Percentiles rank a stretch among this genome's conserved stretches.
Conservation (phyloP, 1,284 basidiomycete species). For the Microbotryum saponariae region DNA sequence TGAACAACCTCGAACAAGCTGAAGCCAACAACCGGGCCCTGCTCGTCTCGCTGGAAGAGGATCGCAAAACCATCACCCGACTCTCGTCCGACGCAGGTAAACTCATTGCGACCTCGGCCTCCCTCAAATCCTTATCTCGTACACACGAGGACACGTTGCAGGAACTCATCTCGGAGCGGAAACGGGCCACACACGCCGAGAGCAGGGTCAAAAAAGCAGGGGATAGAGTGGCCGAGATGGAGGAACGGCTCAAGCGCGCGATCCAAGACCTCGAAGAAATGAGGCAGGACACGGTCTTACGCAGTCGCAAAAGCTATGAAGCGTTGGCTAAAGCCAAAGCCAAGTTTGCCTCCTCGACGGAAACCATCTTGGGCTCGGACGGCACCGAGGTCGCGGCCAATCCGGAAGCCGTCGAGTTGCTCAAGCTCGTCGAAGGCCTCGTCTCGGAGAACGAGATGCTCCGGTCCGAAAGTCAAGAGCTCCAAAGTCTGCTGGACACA, state of each 20-base stretch:
- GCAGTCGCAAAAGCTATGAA: slow-evolving; percentile 17
- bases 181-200: slow-evolving; percentile 63
- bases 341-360: not conserved
- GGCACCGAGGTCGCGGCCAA: not conserved
- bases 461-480: slow-evolving; percentile 31
- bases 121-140: slow-evolving; percentile 15
- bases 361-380: not conserved
- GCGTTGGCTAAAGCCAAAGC: slow-evolving; percentile 18
- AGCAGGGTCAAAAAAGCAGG: slow-evolving; percentile 46
- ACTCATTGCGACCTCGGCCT: slow-evolving; percentile 38
- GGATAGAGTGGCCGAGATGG: slow-evolving; percentile 46
- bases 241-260: slow-evolving; percentile 42
- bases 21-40: slow-evolving; percentile 69
- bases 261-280: slow-evolving; percentile 29
- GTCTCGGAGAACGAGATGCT: slow-evolving; percentile 31
- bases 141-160: slow-evolving; percentile 71
- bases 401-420: slow-evolving; percentile 23
- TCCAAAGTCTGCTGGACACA: slow-evolving; percentile 30
- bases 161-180: slow-evolving; percentile 65
- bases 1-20: slow-evolving; percentile 71
- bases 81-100: slow-evolving; percentile 61
- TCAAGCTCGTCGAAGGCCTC: slow-evolving; percentile 31
- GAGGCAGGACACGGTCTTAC: slow-evolving; percentile 31
- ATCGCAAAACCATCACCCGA: slow-evolving; percentile 59
- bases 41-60: slow-evolving; percentile 67